A percentile compares a stretch with the other conserved stretches of the same genome.
phyloP scores from a whole-genome alignment of 345 rosid species.

The Eucalyptus victrix region DNA sequence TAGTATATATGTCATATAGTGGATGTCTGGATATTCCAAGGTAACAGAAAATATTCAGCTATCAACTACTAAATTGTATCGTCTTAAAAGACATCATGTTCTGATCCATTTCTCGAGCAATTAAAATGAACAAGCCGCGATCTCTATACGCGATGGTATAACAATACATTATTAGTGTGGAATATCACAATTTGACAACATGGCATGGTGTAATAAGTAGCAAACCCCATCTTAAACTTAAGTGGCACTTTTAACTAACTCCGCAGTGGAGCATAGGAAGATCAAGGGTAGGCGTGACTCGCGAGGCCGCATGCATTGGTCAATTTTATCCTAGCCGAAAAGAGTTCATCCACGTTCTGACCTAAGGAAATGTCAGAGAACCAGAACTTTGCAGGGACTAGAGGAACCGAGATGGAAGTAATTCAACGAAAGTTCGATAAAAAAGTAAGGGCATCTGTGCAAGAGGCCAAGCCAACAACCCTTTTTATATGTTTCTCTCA shows the following conservation, averaged over 20 bases:
- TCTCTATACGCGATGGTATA: too few species aligned
- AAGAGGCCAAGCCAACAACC: neutral
- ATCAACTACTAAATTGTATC: neutral
- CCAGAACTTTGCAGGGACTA: neutral
- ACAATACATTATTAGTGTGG: neutral
- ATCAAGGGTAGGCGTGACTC: neutral
- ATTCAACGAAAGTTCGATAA: neutral
- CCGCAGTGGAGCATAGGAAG: neutral
- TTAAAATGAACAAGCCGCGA: neutral
- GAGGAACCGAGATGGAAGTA: neutral
- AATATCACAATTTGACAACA: neutral
- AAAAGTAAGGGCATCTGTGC: neutral
- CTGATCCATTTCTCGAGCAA: neutral
- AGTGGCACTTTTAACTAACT: neutral
- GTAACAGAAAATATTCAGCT: neutral
- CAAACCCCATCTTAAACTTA: neutral
- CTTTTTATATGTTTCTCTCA: neutral
- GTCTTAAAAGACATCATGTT: neutral
- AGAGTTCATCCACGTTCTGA: neutral
- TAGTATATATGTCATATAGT: neutral
- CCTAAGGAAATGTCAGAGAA: neutral
- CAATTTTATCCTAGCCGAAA: neutral
- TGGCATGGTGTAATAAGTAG: neutral
- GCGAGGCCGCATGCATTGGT: neutral
- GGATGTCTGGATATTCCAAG: neutral